Evolutionary conservation across 768 basidiomycete species (phyloP), one percentile per base, ranked within the genome.

Genomic region (Kwoniella europaea): DNA sequence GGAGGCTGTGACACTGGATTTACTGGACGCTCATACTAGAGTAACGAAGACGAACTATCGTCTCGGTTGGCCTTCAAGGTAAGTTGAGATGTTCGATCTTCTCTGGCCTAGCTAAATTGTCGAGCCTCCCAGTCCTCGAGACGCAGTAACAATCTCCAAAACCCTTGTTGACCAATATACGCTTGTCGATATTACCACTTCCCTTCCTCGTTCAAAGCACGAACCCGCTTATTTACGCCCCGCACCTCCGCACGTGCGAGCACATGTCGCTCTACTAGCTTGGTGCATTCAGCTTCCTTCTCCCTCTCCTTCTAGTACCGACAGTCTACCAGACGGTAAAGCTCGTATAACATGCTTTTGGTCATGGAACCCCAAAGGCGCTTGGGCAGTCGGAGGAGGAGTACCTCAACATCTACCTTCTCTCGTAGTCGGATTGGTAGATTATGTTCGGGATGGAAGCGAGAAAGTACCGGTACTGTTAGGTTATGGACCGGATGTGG

Each of bases 11-110:
- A 84, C 93, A 16, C 85, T 98, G 52, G 94, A 98, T 84, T 86
- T 92, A 84, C 88, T 96, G 67, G 95, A 97, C 83, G 89, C 89
- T 52, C 88, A 88, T 71, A 96, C 93, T 9, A 86, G 94, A 70
- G 91, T 99, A 78, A 88, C 88, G 22, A 93, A 92, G 85, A 97
- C 94, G 0, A 92, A 93, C 73, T 98, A 93, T 81, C 90, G 90
- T 7, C 84, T 99, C 10, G 96, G 96, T 1, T 99, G 96, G 96
- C 96, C 96, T 67, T 94, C 94, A 67, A 94, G 91, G 94, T 96
- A 80, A 78, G 93, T 87, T 16, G 35, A 35, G 35, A 35, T 35
- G 35, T 35, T 35, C 35, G 35, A 35, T 35, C 35, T 35, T 35
- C 6, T 35, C 35, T 35, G 35, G 35, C 35, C 35, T 35, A 35